Evolutionary conservation across 257 asterid genomes (phyloP), one percentile per base, ranked within the genome.

Genomic region (Lavandula angustifolia): DNA sequence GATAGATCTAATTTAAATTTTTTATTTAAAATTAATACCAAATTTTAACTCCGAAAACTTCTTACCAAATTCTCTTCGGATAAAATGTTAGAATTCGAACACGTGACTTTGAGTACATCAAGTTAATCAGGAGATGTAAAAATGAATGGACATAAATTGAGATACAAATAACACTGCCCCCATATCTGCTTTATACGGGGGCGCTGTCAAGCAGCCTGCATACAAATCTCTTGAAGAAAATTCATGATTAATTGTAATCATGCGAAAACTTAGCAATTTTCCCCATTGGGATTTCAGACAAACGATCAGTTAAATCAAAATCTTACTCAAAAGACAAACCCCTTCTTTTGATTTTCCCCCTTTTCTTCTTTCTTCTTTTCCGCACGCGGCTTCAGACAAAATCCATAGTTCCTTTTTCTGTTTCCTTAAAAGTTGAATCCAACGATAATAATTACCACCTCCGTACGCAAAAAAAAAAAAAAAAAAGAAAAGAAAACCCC

Each of bases 351-450:
- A 40, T 54, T 66, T 59, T 43, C 38, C 9, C 52, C 13, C 50
- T 54, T 53, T 46, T 54, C 17, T 13, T 22, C 62, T 14, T 4
- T 69, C 58, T 55, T 55, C 71, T 73, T 66, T 68, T 31, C 62
- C 8, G 40, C 49, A 87, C 96, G 87, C 97, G 92, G 82, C 71
- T 87, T 87, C 76, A 49, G 13, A 22, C 46, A 40, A 2, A 61
- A 47, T 43, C 75, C 71, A 76, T 51, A 56, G 35, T 60, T 11
- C 8, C 43, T 12, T 29, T 54, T 35, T 29, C 52, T 11, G 17
- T 62, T 56, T 50, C 22, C 65, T 5, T 42, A 41, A 46, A 50
- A 29, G 35, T 50, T 5, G 16, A 38, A 66, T 65, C 54, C 50
- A 54, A 50, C 32, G 33, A 9, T 29, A 10, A 8, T 27, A 13